A percentile compares a stretch with the other conserved stretches of the same genome.
These are phyloP conservation scores for Peniophora sp. DNA, from an alignment of 1,284 basidiomycete species.

Conservation along the genomic window DNA sequence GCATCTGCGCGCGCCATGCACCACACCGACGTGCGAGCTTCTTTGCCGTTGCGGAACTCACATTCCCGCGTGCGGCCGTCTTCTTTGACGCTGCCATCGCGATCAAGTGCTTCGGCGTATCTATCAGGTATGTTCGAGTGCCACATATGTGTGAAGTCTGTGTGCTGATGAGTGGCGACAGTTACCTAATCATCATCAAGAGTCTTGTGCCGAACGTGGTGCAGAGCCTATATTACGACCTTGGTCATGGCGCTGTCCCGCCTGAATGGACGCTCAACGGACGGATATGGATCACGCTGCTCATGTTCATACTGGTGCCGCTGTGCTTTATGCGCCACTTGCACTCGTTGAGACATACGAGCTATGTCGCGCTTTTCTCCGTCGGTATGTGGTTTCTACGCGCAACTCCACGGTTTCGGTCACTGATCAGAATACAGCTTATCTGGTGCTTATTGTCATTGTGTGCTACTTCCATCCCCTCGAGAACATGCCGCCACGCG, in stretches of 20 bases:
- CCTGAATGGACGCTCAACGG: constrained; percentile 73
- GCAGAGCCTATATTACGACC: constrained; percentile 70
- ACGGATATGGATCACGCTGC: constrained; percentile 75
- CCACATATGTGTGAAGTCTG: constrained; percentile 1
- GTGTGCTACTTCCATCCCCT: constrained; percentile 68
- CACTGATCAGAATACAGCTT: constrained; percentile 33
- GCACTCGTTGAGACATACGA: constrained; percentile 77
- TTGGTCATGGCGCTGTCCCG: constrained; percentile 55
- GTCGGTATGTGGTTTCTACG: constrained; percentile 49
- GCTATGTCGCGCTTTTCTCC: constrained; percentile 82
- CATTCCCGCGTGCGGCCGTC: constrained; percentile 77
- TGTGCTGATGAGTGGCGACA: constrained; percentile 18
- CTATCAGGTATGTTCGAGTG: constrained; percentile 65
- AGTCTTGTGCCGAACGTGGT: constrained; percentile 94
- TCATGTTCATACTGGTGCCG: constrained; percentile 82
- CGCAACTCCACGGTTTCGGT: neutral
- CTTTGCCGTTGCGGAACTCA: constrained; percentile 79
- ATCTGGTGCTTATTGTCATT: constrained; percentile 69
- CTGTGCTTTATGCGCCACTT: constrained; percentile 82
- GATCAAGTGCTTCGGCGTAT: constrained; percentile 95
- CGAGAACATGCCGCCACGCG: constrained; percentile 47
- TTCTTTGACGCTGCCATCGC: constrained; percentile 94
- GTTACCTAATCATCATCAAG: constrained; percentile 93
- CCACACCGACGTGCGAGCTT: constrained; percentile 78
- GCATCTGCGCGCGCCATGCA: constrained; percentile 77